Percentiles rank a stretch among this genome's conserved stretches.
phyloP scores from a whole-genome alignment of 1,139 yeast genomes.

The Pichia sp. region DNA sequence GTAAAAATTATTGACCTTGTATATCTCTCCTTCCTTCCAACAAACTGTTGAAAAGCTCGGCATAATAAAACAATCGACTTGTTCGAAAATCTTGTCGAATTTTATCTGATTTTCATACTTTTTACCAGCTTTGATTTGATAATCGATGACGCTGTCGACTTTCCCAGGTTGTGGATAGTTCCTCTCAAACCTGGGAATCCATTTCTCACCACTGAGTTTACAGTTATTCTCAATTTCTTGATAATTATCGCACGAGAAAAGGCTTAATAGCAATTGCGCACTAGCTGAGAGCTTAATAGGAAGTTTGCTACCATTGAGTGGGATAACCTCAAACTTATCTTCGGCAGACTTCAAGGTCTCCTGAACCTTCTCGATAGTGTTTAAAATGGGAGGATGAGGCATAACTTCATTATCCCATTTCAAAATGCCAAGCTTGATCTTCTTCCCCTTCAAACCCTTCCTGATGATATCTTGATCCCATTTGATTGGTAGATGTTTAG shows the following conservation, averaged over 20 bases:
- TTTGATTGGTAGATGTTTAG: slow-evolving; percentile 37
- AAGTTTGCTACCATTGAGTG: slow-evolving; percentile 30
- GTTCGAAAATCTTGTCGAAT: slow-evolving; percentile 30
- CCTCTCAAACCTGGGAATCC: slow-evolving; percentile 13
- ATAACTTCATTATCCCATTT: slow-evolving; percentile 30
- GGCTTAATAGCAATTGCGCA: slow-evolving; percentile 27
- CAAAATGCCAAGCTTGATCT: slow-evolving; percentile 30
- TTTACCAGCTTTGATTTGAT: slow-evolving; percentile 22
- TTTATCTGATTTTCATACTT: slow-evolving; percentile 28
- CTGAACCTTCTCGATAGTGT: slow-evolving; percentile 31
- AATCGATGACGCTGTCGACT: slow-evolving; percentile 11
- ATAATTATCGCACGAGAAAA: slow-evolving; percentile 46
- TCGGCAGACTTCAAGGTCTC: slow-evolving; percentile 19
- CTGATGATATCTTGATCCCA: slow-evolving; percentile 26
- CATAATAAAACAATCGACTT: slow-evolving; percentile 30
- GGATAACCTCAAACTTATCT: slow-evolving; percentile 31
- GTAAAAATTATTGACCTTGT: slow-evolving; percentile 26
- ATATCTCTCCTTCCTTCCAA: slow-evolving; percentile 25
- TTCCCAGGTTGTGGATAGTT: slow-evolving; percentile 12
- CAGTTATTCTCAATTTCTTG: slow-evolving; percentile 29
- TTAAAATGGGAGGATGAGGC: slow-evolving; percentile 47
- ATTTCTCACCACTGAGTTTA: slow-evolving; percentile 41
- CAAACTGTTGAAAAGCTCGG: slow-evolving; percentile 30
- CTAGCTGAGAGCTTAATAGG: slow-evolving; percentile 20
- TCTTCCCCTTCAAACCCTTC: slow-evolving; percentile 10